Conservation (phyloP, 768 basidiomycete species). For the Suillus lakei region DNA sequence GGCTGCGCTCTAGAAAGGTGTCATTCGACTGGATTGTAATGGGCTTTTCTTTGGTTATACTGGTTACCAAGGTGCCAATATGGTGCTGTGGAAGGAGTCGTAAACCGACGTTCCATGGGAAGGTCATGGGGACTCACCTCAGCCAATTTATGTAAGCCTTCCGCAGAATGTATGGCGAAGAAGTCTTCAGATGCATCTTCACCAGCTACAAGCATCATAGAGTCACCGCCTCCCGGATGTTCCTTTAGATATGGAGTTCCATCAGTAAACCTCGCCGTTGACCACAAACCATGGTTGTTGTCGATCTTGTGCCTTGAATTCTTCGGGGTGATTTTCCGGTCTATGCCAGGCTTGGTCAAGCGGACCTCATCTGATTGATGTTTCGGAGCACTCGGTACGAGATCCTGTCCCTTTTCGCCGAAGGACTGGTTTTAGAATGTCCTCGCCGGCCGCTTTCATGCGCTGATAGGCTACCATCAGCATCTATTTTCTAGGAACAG, state of each 20-base stretch:
- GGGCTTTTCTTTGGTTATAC: background rate
- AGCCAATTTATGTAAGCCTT: conserved; percentile 49
- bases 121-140: conserved; percentile 31
- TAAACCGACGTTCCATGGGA: conserved; percentile 13
- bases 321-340: conserved; percentile 48
- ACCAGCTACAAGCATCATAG: conserved; percentile 59
- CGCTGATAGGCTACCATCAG: conserved; percentile 30
- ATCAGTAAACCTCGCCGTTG: conserved; percentile 59
- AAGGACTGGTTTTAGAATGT: conserved; percentile 50
- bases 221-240: conserved; percentile 63
- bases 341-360: conserved; percentile 52
- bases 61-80: conserved; percentile 51
- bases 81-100: conserved; percentile 39
- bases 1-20: conserved; percentile 47
- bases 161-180: conserved; percentile 62
- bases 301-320: conserved; percentile 44
- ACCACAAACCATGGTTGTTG: conserved; percentile 56
- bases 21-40: conserved; percentile 15
- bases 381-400: background rate
- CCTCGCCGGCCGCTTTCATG: conserved; percentile 48
- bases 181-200: conserved; percentile 70
- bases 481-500: background rate
- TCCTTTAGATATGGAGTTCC: conserved; percentile 53
- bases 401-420: conserved; percentile 8
- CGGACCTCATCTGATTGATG: conserved; percentile 27